These are phyloP conservation scores for Leccinum laetum DNA, from an alignment of 1,284 basidiomycete genomes.

Conservation along the genomic window DNA sequence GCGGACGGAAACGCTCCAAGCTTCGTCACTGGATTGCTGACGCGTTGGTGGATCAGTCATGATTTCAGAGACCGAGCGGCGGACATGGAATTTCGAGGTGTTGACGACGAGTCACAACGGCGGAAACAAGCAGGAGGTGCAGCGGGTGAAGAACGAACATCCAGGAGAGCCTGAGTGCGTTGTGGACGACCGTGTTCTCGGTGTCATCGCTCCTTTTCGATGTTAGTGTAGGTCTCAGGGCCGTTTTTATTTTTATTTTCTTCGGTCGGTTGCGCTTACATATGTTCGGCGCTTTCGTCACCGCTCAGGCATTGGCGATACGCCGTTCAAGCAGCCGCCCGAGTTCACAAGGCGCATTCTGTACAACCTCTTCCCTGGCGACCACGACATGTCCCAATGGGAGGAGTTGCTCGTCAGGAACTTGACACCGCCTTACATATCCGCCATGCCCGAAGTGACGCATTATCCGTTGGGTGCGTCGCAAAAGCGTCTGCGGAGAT, in stretches of 20 bases:
- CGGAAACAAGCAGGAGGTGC: constrained; percentile 56
- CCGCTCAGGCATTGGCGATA: constrained; percentile 62
- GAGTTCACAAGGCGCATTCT: constrained; percentile 66
- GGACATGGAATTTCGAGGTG: constrained; percentile 52
- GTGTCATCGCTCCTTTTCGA: constrained; percentile 69
- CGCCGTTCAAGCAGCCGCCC: constrained; percentile 71
- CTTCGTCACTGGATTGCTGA: constrained; percentile 4
- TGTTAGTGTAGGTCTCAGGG: constrained; percentile 42
- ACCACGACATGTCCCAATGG: constrained; percentile 60
- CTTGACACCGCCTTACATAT: constrained; percentile 68
- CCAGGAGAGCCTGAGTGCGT: constrained; percentile 65
- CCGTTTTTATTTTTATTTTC: neutral
- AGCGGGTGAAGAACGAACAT: constrained; percentile 58
- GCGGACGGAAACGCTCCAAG: neutral
- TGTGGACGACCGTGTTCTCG: constrained; percentile 60
- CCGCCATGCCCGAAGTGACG: constrained; percentile 59
- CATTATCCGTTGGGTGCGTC: constrained; percentile 46
- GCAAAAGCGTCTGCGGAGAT: constrained; percentile 36
- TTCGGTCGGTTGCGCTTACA: constrained; percentile 5
- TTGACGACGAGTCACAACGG: constrained; percentile 67
- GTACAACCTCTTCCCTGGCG: constrained; percentile 64
- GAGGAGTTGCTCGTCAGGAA: constrained; percentile 64
- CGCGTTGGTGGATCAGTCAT: constrained; percentile 39
- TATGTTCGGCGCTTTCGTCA: constrained; percentile 9
- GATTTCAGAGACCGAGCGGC: constrained; percentile 43